These are phyloP conservation scores for Astragalus glycyphyllos DNA, from an alignment of 306 rosid species.

Conservation along the genomic window DNA sequence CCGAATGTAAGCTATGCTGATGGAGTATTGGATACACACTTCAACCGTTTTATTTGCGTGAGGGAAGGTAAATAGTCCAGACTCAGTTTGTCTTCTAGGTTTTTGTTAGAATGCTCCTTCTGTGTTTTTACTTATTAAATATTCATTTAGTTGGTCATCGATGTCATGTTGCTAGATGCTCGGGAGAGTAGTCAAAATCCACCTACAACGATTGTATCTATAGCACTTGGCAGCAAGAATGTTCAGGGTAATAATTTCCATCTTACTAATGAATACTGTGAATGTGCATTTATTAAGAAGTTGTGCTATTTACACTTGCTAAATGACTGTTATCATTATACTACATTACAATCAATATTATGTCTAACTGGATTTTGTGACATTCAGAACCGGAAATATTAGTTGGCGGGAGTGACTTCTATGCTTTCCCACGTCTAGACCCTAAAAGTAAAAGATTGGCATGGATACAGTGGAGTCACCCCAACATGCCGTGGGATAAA, in stretches of 20 bases:
- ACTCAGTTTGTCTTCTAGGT: not conserved
- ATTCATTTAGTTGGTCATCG: constrained; percentile 18
- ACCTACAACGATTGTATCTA: constrained; percentile 67
- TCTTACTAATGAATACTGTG: constrained; percentile 17
- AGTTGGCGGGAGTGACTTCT: constrained; percentile 82
- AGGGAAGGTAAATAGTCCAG: constrained; percentile 71
- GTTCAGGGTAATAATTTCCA: constrained; percentile 65
- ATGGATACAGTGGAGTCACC: constrained; percentile 97
- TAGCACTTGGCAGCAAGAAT: constrained; percentile 60
- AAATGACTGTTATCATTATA: constrained; percentile 24
- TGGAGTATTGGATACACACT: constrained; percentile 78
- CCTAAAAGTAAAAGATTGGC: constrained; percentile 73
- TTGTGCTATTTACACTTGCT: constrained; percentile 15
- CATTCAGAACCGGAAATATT: constrained; percentile 75
- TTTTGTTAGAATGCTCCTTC: constrained; percentile 21
- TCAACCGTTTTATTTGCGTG: constrained; percentile 74
- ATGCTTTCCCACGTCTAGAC: constrained; percentile 93
- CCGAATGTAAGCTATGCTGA: constrained; percentile 83
- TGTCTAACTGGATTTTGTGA: constrained; percentile 33
- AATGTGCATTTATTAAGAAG: not conserved
- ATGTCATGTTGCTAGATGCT: constrained; percentile 61
- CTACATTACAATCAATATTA: constrained; percentile 5
- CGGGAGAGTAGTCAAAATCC: constrained; percentile 72
- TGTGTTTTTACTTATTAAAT: not conserved
- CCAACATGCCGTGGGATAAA: constrained; percentile 97